A percentile compares a stretch with the other conserved stretches of the same genome.
Conservation (phyloP, 305 asterid species). For the Fraxinus albicans region DNA sequence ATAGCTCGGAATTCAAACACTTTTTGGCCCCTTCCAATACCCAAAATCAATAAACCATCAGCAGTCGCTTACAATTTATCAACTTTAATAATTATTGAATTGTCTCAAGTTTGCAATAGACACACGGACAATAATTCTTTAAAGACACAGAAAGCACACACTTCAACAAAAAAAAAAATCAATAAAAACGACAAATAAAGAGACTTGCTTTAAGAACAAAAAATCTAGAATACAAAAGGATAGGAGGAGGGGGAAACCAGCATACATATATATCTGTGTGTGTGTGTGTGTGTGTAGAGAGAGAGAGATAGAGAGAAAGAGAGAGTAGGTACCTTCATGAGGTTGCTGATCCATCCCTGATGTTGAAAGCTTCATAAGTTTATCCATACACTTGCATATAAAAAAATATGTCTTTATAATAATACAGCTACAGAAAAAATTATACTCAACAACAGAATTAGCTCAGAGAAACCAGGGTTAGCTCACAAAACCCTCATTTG, state of each 20-base stretch:
- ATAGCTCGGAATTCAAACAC: slow-evolving; percentile 91
- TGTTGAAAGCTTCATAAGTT: slow-evolving; percentile 92
- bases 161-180: slow-evolving; percentile 22
- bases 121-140: slow-evolving; percentile 13
- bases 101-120: slow-evolving; percentile 16
- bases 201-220: slow-evolving; percentile 1
- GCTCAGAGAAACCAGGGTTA: slow-evolving; percentile 25
- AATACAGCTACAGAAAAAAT: slow-evolving; percentile 19
- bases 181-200: slow-evolving; percentile 30
- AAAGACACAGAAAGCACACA: slow-evolving; percentile 27
- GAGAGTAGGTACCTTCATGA: slow-evolving; percentile 68
- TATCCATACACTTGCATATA: slow-evolving; percentile 34
- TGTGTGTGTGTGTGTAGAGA: not conserved
- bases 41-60: slow-evolving; percentile 33
- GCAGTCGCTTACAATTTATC: slow-evolving; percentile 34
- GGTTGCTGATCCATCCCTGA: slow-evolving; percentile 93
- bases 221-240: not conserved
- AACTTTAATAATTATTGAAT: not conserved
- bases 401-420: slow-evolving; percentile 20
- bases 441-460: slow-evolving; percentile 19
- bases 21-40: slow-evolving; percentile 77
- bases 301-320: not conserved
- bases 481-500: slow-evolving; percentile 43
- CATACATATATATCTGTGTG: not conserved
- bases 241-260: slow-evolving; percentile 5